Percentiles rank a stretch among this genome's conserved stretches.
phyloP scores from a whole-genome alignment of 805 yeast genomes.

The Saccharomycopsis oosterbeekiorum region DNA sequence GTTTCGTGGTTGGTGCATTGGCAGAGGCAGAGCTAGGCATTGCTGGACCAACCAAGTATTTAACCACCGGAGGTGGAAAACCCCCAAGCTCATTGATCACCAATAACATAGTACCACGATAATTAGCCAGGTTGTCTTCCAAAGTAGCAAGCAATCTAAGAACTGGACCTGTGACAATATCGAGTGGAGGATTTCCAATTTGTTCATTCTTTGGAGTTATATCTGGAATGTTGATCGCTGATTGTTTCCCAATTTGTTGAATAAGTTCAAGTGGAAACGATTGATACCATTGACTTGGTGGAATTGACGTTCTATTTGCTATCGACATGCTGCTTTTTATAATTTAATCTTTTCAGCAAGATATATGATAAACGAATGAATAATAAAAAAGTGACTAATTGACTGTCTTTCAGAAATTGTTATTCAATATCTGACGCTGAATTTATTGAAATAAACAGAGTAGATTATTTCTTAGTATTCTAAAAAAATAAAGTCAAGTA shows the following conservation, averaged over 20 bases:
- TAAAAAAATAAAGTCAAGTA: no score
- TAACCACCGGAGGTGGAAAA: constrained; percentile 23
- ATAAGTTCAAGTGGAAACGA: constrained; percentile 14
- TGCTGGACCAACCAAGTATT: constrained; percentile 30
- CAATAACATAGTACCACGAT: constrained; percentile 60
- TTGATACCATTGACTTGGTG: constrained; percentile 11
- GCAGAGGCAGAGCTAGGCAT: constrained; percentile 14
- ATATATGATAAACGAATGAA: no score
- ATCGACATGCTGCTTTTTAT: background rate
- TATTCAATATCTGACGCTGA: no score
- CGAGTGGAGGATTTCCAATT: constrained; percentile 26
- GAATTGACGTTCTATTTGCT: background rate
- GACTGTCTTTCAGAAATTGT: no score
- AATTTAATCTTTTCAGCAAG: background rate
- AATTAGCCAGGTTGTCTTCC: constrained; percentile 40
- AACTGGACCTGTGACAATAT: constrained; percentile 67
- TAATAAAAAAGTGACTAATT: no score
- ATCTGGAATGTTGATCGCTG: constrained; percentile 10
- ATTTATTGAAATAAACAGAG: no score
- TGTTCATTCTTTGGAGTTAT: constrained; percentile 11
- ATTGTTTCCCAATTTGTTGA: constrained; percentile 9
- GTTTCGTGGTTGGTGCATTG: constrained; percentile 24
- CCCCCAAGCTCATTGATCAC: constrained; percentile 39
- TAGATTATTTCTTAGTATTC: no score
- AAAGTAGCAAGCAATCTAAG: constrained; percentile 55